Evolutionary conservation across 768 basidiomycete species (phyloP).

Genomic region (Podaxis pistillaris): DNA sequence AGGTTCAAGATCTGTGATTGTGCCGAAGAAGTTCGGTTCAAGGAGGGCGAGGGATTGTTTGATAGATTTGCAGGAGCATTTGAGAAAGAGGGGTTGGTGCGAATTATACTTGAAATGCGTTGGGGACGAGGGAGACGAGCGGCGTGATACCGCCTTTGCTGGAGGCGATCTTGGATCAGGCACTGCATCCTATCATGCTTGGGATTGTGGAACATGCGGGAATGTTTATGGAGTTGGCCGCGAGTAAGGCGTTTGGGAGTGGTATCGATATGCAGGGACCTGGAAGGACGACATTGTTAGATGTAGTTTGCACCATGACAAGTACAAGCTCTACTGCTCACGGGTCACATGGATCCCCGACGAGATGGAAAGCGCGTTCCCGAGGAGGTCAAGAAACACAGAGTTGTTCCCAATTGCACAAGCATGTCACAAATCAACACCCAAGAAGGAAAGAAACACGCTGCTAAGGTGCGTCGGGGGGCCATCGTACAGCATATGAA

Average conservation of each 20-base stretch:
- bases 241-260: slow-evolving; percentile 53
- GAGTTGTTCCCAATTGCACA: slow-evolving; percentile 37
- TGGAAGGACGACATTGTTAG: slow-evolving; percentile 56
- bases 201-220: slow-evolving; percentile 70
- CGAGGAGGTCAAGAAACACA: slow-evolving; percentile 52
- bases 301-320: slow-evolving; percentile 74
- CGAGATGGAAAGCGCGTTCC: slow-evolving; percentile 56
- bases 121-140: slow-evolving; percentile 59
- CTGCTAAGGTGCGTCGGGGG: slow-evolving; percentile 87
- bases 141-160: slow-evolving; percentile 64
- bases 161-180: slow-evolving; percentile 89
- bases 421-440: slow-evolving; percentile 40
- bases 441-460: slow-evolving; percentile 73
- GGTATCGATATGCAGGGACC: slow-evolving; percentile 30
- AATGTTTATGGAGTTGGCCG: slow-evolving; percentile 59
- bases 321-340: slow-evolving; percentile 68
- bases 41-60: slow-evolving; percentile 58
- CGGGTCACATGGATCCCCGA: slow-evolving; percentile 79
- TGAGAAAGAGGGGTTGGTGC: slow-evolving; percentile 68
- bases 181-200: slow-evolving; percentile 82
- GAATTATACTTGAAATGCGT: slow-evolving; percentile 85
- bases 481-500: slow-evolving; percentile 97
- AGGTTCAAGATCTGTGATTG: slow-evolving; percentile 62
- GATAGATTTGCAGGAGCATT: slow-evolving; percentile 59
- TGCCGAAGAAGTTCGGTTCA: slow-evolving; percentile 69